Base-by-base conservation (phyloP, 2,329 filamentous ascomycete species). In the Paraphaeosphaeria sporulosa region DNA sequence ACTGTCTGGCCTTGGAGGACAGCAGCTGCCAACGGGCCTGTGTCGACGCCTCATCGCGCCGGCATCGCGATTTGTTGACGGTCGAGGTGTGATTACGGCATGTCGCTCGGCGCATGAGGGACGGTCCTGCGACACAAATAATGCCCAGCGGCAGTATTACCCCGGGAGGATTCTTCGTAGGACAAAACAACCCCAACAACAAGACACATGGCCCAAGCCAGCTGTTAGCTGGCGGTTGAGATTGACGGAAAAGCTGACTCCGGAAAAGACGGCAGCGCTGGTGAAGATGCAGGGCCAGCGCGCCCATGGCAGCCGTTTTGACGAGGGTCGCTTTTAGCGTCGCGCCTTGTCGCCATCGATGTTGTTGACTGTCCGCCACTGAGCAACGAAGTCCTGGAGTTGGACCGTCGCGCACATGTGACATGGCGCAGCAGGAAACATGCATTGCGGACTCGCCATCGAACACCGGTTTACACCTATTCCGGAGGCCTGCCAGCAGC, bases 21-120 rank as follows among this genome's bases (percentile, higher is more conserved):
- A 32, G 44, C 52, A 50, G 60, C 57, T 36, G 49, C 57, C 50
- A 52, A 30, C 52, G 52, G 51, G 32, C 44, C 13, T 23, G 34
- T 50, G 36, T 40, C 47, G 21, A 40, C 55, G 51, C 59, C 52
- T 43, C 44, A 27, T 40, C 9, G 47, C 48, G 40, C 40, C 42
- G 21, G 47, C 36, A 44, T 53, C 44, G 43, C 58, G 55, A 60
- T 57, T 54, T 49, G 58, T 46, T 59, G 57, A 38, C 43, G 38
- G n/a, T 21, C 53, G 23, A 47, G 30, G 34, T 38, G 36, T 23
- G 51, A 55, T 36, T 50, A 55, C 48, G 43, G 23, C 12, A 17
- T 13, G 57, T 53, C 44, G 53, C 40, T 52, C n/a, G 19, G 27
- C 36, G 48, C 47, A 32, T 53, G 48, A 46, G 27, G 23, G 25